These are phyloP conservation scores for Suillus alpinus DNA, from an alignment of 768 basidiomycete genomes.

Conservation along the genomic window DNA sequence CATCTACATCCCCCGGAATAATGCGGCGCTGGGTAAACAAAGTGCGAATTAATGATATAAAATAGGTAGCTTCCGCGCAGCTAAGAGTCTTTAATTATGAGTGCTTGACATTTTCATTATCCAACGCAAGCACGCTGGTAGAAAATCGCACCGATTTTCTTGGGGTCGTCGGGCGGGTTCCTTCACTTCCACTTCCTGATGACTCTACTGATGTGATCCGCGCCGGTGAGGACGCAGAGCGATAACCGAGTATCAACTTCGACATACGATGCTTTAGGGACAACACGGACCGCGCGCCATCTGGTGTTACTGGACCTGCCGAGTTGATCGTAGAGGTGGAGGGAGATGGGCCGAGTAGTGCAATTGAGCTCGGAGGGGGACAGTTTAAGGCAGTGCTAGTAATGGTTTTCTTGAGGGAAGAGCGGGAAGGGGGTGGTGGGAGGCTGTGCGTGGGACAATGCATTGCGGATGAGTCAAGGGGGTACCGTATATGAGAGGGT, in stretches of 20 bases:
- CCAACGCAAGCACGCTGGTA: slow-evolving; percentile 36
- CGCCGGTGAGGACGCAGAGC: slow-evolving; percentile 34
- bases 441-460: slow-evolving; percentile 29
- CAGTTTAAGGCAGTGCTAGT: slow-evolving; percentile 19
- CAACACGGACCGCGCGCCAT: slow-evolving; percentile 27
- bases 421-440: slow-evolving; percentile 58
- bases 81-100: neutral
- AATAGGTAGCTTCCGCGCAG: slow-evolving; percentile 4
- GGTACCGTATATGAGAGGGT: slow-evolving; percentile 23
- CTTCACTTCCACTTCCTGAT: slow-evolving; percentile 27
- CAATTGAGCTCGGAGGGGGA: slow-evolving; percentile 16
- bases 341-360: slow-evolving; percentile 17
- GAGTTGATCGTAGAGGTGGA: slow-evolving; percentile 38
- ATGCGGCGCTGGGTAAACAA: neutral
- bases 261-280: slow-evolving; percentile 51
- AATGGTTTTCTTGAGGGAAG: slow-evolving; percentile 60
- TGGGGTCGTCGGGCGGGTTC: slow-evolving; percentile 40
- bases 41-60: neutral
- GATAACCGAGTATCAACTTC: slow-evolving; percentile 45
- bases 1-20: neutral
- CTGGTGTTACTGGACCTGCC: slow-evolving; percentile 23
- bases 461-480: slow-evolving; percentile 24
- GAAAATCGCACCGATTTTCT: slow-evolving; percentile 66
- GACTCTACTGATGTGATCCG: slow-evolving; percentile 30
- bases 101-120: slow-evolving; percentile 10